A percentile compares a stretch with the other conserved stretches of the same genome.
These are phyloP conservation scores for Mallotus repandus DNA, from an alignment of 441 rosid genomes.

Conservation along the genomic window DNA sequence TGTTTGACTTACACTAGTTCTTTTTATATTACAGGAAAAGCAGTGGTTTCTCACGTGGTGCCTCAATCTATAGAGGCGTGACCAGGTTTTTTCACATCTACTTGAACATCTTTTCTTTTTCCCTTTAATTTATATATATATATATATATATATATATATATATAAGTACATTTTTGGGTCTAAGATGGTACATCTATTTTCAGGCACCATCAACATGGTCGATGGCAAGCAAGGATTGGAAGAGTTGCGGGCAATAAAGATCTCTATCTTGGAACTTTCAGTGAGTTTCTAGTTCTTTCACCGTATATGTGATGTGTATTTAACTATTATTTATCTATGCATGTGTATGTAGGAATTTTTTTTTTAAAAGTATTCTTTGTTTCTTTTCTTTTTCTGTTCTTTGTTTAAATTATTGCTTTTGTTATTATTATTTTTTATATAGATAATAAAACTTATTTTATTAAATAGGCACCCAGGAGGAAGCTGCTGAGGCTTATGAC, in stretches of 20 bases:
- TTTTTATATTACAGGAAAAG: slow-evolving; percentile 27
- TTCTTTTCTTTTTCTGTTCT: neutral
- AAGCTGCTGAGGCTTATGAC: slow-evolving; percentile 96
- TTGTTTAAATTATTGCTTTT: neutral
- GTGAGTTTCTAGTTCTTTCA: slow-evolving; percentile 41
- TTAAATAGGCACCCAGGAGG: slow-evolving; percentile 83
- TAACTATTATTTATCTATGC: neutral
- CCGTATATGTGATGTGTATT: neutral
- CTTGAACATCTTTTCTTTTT: neutral
- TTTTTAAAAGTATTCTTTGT: too few relatives aligned
- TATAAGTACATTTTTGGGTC: neutral
- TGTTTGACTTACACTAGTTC: neutral
- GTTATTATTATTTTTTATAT: neutral
- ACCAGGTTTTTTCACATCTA: slow-evolving; percentile 21
- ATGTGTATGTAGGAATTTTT: neutral
- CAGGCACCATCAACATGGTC: slow-evolving; percentile 97
- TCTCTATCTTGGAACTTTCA: slow-evolving; percentile 95
- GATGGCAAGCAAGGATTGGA: slow-evolving; percentile 98
- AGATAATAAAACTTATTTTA: neutral
- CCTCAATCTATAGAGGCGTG: slow-evolving; percentile 38
- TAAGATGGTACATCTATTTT: neutral
- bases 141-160: neutral
- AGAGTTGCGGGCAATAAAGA: slow-evolving; percentile 98
- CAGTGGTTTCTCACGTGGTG: slow-evolving; percentile 39
- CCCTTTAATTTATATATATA: too few relatives aligned